A percentile compares a stretch with the other conserved stretches of the same genome.
These are phyloP conservation scores for Bryopsis sp. DNA, from an alignment of 139 green algal species.

Conservation along the genomic window DNA sequence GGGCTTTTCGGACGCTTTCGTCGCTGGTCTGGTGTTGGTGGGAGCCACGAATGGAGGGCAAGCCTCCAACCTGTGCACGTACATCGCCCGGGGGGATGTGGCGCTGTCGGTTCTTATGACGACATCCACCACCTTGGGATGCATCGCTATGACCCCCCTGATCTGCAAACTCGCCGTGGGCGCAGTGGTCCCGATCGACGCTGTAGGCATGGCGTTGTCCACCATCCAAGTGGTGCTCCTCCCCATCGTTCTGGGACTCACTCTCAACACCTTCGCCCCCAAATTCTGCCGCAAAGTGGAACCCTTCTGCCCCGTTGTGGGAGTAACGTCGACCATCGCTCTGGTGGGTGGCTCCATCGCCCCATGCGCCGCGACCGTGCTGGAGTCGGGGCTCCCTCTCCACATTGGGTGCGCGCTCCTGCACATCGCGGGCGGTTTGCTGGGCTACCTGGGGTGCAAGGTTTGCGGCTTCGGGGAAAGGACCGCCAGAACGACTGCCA, in stretches of 20 bases:
- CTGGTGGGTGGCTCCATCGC: constrained; percentile 54
- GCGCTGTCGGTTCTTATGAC: constrained; percentile 83
- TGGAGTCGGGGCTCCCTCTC: constrained; percentile 33
- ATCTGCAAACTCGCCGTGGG: constrained; percentile 48
- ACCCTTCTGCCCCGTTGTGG: constrained; percentile 51
- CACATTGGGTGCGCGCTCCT: constrained; percentile 41
- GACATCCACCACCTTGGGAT: constrained; percentile 64
- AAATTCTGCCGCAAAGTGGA: constrained; percentile 43
- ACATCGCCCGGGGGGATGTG: constrained; percentile 75
- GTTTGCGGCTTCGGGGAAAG: constrained; percentile 49
- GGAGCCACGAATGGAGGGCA: constrained; percentile 44
- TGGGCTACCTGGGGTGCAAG: constrained; percentile 57
- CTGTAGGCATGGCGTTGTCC: constrained; percentile 13
- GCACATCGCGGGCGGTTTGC: constrained; percentile 45
- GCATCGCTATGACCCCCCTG: constrained; percentile 76
- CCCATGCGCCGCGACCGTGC: constrained; percentile 38
- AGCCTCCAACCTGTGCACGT: constrained; percentile 70
- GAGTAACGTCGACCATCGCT: constrained; percentile 52
- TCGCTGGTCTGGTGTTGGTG: constrained; percentile 35
- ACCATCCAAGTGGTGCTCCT: constrained; percentile 55
- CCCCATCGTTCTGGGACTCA: constrained; percentile 58
- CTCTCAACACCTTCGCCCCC: constrained; percentile 47
- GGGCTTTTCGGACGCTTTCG: constrained; percentile 26
- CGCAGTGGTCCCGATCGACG: constrained; percentile 11
- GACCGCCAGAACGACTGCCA: constrained; percentile 52